A percentile compares a stretch with the other conserved stretches of the same genome.
phyloP scores from a whole-genome alignment of 2,329 filamentous ascomycete genomes.

The Ophiostoma perfectum region DNA sequence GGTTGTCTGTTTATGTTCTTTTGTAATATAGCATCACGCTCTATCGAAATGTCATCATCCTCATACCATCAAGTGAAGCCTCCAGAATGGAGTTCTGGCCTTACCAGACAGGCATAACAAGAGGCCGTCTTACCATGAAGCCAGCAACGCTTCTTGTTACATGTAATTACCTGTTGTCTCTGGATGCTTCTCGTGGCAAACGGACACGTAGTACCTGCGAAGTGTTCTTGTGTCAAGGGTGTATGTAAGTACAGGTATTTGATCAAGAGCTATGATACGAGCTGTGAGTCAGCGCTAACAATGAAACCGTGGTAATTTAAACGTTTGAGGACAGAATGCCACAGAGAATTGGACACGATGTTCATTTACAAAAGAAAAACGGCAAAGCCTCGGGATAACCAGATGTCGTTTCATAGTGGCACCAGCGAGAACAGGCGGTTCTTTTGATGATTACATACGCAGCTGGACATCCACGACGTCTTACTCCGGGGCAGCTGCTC shows the following conservation, averaged over 20 bases:
- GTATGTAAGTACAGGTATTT: too few species aligned
- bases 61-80: too few species aligned
- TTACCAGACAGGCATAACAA: neutral
- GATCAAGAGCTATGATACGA: slow-evolving; percentile 27
- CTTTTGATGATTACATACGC: neutral
- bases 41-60: too few species aligned
- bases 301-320: slow-evolving; percentile 3
- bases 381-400: neutral
- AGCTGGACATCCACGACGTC: too few species aligned
- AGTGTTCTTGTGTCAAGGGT: too few species aligned
- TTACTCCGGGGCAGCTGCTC: neutral
- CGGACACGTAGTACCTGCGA: too few species aligned
- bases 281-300: slow-evolving; percentile 8
- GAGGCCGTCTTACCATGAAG: neutral
- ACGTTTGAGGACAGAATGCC: neutral
- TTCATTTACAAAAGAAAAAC: neutral
- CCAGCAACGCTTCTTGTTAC: neutral
- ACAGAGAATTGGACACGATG: neutral
- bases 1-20: neutral
- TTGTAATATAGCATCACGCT: too few species aligned
- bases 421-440: too few species aligned
- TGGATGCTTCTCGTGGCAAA: too few species aligned
- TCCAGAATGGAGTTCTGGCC: neutral
- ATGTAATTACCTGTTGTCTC: too few species aligned
- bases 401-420: too few species aligned